Percentiles rank a stretch among this genome's conserved stretches.
Evolutionary conservation across 345 rosid genomes (phyloP).

Genomic region (Moringa oleifera): DNA sequence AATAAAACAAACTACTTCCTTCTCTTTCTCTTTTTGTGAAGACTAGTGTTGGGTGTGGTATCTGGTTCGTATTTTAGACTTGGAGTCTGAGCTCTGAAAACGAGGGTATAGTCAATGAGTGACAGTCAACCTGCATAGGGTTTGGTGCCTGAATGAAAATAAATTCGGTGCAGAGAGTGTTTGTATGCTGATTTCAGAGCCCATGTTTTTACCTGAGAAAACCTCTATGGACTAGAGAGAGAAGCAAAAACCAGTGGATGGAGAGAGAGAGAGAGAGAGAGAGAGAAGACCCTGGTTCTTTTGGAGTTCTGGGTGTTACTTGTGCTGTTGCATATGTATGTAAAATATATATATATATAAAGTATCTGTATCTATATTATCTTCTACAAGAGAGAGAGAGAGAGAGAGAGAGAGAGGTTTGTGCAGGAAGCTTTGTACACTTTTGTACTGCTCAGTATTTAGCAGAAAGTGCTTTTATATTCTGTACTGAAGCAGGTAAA

Average conservation of each 20-base stretch:
- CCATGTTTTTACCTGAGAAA: no score
- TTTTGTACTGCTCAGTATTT: no score
- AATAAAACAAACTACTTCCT: not conserved
- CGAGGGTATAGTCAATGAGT: constrained; percentile 30
- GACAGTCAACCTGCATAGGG: constrained; percentile 35
- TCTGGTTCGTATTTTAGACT: no score
- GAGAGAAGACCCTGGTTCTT: constrained; percentile 10
- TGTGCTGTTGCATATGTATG: constrained; percentile 4
- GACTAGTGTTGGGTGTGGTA: no score
- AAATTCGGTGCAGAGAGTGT: constrained; percentile 20
- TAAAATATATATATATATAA: not conserved
- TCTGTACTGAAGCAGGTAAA: no score
- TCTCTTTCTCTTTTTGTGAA: not conserved
- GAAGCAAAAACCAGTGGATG: no score
- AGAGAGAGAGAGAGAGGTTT: not conserved
- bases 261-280: no score
- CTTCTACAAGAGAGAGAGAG: not conserved
- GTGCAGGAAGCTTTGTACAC: no score
- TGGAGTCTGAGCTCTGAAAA: constrained; percentile 30
- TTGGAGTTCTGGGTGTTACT: constrained; percentile 10
- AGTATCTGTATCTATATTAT: not conserved
- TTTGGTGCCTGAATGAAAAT: constrained; percentile 20
- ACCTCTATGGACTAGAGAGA: no score
- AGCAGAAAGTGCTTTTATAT: no score
- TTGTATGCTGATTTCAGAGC: constrained; percentile 17